Percentiles rank a stretch among this genome's conserved stretches.
Conservation (phyloP, 192 early-diverging fungal genomes). For the Coemansia sp. region DNA sequence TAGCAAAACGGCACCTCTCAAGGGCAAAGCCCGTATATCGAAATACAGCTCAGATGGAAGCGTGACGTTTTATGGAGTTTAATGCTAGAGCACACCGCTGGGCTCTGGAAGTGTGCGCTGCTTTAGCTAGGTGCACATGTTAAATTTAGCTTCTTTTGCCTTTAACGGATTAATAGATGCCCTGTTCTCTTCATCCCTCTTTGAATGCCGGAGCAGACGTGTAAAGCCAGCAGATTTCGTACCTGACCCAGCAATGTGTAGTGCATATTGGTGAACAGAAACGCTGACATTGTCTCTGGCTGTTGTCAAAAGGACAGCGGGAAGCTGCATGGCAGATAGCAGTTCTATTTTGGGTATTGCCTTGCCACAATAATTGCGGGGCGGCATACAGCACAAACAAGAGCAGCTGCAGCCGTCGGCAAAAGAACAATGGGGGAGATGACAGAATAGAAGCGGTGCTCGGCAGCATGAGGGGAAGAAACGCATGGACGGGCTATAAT, state of each 20-base stretch:
- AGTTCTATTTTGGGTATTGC: background rate
- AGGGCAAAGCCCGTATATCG: constrained; percentile 8
- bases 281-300: background rate
- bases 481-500: background rate
- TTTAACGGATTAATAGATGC: background rate
- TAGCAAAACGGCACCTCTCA: background rate
- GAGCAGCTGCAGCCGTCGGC: background rate
- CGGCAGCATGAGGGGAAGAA: background rate
- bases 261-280: background rate
- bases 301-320: background rate
- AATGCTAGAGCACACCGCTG: background rate
- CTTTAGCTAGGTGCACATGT: background rate
- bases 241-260: background rate
- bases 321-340: background rate
- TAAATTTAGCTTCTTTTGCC: background rate
- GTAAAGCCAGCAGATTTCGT: too few species aligned
- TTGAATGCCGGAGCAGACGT: background rate
- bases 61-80: background rate
- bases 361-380: constrained; percentile 4
- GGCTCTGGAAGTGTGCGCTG: background rate
- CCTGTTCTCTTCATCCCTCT: background rate
- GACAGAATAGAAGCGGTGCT: constrained; percentile 1
- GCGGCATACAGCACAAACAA: background rate
- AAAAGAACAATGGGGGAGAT: background rate
- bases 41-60: background rate